Evolutionary conservation across 352 stramenopile genomes (phyloP).

Genomic region (Elongisporangium prolatum): DNA sequence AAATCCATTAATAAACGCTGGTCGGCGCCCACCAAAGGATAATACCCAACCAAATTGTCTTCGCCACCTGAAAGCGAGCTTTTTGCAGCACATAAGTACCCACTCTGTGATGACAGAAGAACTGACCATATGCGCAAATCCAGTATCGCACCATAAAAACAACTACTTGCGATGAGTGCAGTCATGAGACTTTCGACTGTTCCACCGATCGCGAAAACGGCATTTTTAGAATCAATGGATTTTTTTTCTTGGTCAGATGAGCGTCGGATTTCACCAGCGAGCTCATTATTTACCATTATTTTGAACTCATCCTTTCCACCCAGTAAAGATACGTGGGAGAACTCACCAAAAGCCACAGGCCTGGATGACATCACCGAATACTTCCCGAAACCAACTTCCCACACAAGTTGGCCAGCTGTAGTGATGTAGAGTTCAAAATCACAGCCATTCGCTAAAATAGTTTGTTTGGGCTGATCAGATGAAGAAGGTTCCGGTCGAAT

Average conservation of each 20-base stretch:
- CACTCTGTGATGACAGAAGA: conserved; percentile 7
- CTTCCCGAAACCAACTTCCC: conserved; percentile 35
- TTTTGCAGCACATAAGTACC: conserved; percentile 7
- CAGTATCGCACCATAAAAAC: conserved; percentile 62
- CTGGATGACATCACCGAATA: conserved; percentile 32
- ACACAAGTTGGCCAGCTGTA: conserved; percentile 35
- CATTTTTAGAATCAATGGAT: conserved; percentile 17
- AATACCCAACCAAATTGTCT: conserved; percentile 62
- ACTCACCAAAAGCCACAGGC: conserved; percentile 36
- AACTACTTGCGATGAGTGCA: conserved; percentile 14
- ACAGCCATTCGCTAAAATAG: conserved; percentile 51
- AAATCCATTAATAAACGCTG: conserved; percentile 65
- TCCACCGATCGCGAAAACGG: conserved; percentile 46
- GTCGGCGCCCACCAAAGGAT: conserved; percentile 59
- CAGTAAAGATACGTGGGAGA: conserved; percentile 58
- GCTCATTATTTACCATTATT: conserved; percentile 40
- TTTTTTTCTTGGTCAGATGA: conserved; percentile 14
- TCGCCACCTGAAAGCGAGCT: conserved; percentile 29
- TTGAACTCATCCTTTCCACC: conserved; percentile 30
- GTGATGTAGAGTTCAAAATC: conserved; percentile 55
- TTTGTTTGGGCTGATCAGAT: conserved; percentile 24
- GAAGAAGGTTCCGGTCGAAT: conserved; percentile 28
- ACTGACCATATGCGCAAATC: conserved; percentile 70
- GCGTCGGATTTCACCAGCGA: conserved; percentile 30
- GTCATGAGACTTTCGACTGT: conserved; percentile 29